A percentile compares a stretch with the other conserved stretches of the same genome.
phyloP scores from a whole-genome alignment of 352 stramenopile species.

The Phytophthora sp. region DNA sequence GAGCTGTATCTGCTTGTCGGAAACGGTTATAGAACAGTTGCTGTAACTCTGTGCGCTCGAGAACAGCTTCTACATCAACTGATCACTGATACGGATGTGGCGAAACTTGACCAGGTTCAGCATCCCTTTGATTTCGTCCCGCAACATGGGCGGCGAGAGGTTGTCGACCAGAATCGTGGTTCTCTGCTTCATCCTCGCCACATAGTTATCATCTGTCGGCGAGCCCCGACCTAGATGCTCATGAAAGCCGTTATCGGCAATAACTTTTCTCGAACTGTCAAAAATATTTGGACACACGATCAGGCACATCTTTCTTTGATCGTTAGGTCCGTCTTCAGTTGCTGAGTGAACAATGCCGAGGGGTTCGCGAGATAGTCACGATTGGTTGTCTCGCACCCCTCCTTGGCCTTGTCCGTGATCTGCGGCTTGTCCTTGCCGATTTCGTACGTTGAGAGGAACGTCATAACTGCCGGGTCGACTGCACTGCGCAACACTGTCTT shows the following conservation, averaged over 20 bases:
- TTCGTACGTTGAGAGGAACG: constrained; percentile 11
- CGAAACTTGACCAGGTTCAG: not conserved
- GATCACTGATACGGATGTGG: not conserved
- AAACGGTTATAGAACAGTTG: constrained; percentile 2
- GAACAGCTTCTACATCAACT: not conserved
- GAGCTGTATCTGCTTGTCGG: not conserved
- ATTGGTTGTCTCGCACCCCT: constrained; percentile 4
- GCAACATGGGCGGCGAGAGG: not conserved
- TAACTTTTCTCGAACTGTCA: constrained; percentile 13
- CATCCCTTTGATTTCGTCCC: not conserved
- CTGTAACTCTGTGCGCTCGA: not conserved
- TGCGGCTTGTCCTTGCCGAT: constrained; percentile 11
- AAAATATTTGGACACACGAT: constrained; percentile 13
- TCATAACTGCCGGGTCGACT: constrained; percentile 8
- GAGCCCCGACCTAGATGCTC: constrained; percentile 3
- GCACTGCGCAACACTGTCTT: constrained; percentile 8
- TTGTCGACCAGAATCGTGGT: not conserved
- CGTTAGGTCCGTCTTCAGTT: constrained; percentile 19
- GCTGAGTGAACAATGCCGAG: constrained; percentile 12
- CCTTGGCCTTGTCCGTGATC: constrained; percentile 9
- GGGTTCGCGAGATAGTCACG: constrained; percentile 9
- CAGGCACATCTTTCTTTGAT: constrained; percentile 16
- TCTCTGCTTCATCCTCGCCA: not conserved
- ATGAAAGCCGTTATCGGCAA: not conserved
- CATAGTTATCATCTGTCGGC: not conserved